A percentile compares a stretch with the other conserved stretches of the same genome.
phyloP scores from a whole-genome alignment of 345 rosid species.

The Lumnitzera littorea region DNA sequence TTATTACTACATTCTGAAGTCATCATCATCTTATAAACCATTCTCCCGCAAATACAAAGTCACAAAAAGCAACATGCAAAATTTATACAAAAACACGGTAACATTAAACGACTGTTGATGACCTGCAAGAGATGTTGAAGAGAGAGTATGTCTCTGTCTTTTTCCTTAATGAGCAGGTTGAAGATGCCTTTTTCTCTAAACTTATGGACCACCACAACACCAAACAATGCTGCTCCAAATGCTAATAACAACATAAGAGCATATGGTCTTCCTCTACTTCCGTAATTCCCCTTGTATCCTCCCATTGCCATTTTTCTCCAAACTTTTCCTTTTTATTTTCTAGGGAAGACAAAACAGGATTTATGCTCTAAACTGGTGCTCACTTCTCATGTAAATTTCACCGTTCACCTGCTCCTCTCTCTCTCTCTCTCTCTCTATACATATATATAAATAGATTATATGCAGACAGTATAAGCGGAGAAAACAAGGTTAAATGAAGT shows the following conservation, averaged over 20 bases:
- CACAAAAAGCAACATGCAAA: neutral
- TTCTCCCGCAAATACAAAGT: neutral
- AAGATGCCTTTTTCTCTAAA: constrained; percentile 48
- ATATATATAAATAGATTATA: no score
- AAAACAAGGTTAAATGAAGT: no score
- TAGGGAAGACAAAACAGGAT: neutral
- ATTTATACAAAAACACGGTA: neutral
- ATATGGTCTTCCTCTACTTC: constrained; percentile 30
- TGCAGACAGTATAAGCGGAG: no score
- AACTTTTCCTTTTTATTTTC: constrained; percentile 2
- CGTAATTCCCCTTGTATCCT: constrained; percentile 23
- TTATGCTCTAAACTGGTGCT: no score
- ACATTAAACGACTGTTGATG: neutral
- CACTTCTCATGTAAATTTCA: no score
- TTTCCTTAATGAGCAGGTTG: constrained; percentile 40
- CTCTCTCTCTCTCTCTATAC: neutral
- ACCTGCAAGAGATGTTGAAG: constrained; percentile 59
- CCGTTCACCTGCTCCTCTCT: neutral
- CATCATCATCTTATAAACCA: no score
- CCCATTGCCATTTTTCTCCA: constrained; percentile 20
- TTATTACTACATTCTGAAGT: no score
- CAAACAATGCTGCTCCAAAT: constrained; percentile 48
- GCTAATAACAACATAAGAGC: constrained; percentile 46
- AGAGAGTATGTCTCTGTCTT: constrained; percentile 31
- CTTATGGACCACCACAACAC: constrained; percentile 47